Evolutionary conservation across 305 asterid genomes (phyloP).

Genomic region (Plantago coronopus): DNA sequence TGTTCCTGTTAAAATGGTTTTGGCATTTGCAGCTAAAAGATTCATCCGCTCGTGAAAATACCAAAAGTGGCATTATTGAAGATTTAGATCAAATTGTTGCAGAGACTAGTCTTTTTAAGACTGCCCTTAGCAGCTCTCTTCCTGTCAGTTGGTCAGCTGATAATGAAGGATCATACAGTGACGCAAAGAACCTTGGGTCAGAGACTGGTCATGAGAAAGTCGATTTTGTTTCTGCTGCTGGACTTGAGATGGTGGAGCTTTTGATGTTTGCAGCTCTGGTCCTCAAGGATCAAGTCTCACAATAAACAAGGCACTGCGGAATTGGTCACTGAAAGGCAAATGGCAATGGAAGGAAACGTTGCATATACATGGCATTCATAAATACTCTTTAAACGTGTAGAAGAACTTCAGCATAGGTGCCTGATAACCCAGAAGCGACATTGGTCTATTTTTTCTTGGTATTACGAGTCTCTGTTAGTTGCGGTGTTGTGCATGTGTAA

Average conservation of each 20-base stretch:
- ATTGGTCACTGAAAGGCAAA: slow-evolving; percentile 3
- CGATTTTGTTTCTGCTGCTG: slow-evolving; percentile 86
- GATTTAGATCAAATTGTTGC: slow-evolving; percentile 44
- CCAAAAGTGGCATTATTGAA: slow-evolving; percentile 21
- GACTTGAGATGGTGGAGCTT: slow-evolving; percentile 92
- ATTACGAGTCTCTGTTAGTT: too few relatives aligned
- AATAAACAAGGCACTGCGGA: slow-evolving; percentile 5
- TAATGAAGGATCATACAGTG: slow-evolving; percentile 28
- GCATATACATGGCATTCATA: not conserved
- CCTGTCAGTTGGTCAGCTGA: slow-evolving; percentile 70
- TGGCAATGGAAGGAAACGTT: not conserved
- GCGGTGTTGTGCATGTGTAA: too few relatives aligned
- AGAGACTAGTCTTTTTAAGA: slow-evolving; percentile 71
- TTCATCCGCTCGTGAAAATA: slow-evolving; percentile 26
- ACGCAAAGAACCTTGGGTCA: slow-evolving; percentile 16
- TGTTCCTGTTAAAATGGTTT: not conserved
- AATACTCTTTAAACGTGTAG: not conserved
- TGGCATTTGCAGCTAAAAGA: slow-evolving; percentile 60
- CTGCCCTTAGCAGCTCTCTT: slow-evolving; percentile 80
- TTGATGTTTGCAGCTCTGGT: slow-evolving; percentile 59
- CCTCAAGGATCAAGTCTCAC: slow-evolving; percentile 34
- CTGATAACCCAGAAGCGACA: too few relatives aligned
- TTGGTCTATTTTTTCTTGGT: too few relatives aligned
- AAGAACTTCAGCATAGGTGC: too few relatives aligned
- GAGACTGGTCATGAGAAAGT: slow-evolving; percentile 32